Base-by-base conservation (phyloP, 352 stramenopile genomes). In the Phytopythium oedochilum region DNA sequence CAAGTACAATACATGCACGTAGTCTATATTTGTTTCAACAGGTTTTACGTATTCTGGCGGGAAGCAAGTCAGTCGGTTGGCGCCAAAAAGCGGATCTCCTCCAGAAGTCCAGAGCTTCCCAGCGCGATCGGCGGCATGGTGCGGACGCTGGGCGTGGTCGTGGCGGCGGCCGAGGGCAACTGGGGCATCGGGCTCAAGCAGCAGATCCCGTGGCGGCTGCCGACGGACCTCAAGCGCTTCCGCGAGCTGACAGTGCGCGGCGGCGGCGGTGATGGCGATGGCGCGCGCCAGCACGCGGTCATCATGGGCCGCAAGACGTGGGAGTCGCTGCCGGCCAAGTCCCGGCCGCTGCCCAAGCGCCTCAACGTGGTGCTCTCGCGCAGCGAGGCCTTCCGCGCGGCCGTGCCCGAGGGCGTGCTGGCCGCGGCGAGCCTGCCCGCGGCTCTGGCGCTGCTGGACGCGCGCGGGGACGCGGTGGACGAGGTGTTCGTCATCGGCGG, bases 261-360 rank as follows among this genome's bases (percentile, higher is more conserved):
- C 28, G 52, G 53, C 17, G 36, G 8, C 29, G 52, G 8, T 14
- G 40, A 56, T 14, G 40, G 11, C 28, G 53, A 15, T 15, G 29
- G 32, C 10, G 45, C 35, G 4, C 60, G 38, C 2, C 86, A 95
- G 45, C 89, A 99, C 80, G 98, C 97, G 1, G 97, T 99, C 32
- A 97, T 99, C 69, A 99, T 99, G 97, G 98, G 98, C 17, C 91
- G 97, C 43, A 99, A 99, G 75, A 99, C 98, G 18, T 99, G 97
- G 96, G 92, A 99, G 57, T 99, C 94, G 55, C 97, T 99, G 49
- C 97, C 97, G 6, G 38, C 79, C 39, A 98, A 97, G 65, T 98
- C 98, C 58, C 88, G 96, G 4, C 98, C 98, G 12, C 73, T 99
- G 36, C 78, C 82, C 26, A 91, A 94, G 44, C 89, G 98, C 22